Percentiles rank a stretch among this genome's conserved stretches.
Conservation (phyloP, 495 filamentous ascomycete species). For the Xylaria cubensis region DNA sequence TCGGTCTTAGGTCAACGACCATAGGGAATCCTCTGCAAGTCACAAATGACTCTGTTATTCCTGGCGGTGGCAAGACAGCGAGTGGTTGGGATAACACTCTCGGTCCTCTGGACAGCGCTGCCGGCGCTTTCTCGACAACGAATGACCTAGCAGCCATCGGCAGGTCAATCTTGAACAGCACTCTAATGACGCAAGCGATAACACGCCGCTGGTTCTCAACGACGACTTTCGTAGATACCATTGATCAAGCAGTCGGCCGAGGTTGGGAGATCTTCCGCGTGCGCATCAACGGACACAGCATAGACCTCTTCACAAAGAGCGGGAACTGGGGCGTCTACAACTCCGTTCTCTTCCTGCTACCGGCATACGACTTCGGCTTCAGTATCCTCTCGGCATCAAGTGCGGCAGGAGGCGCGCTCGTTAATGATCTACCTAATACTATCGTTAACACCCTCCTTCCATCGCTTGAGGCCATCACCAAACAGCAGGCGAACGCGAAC, state of each 20-base stretch:
- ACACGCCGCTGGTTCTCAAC: slow-evolving; percentile 61
- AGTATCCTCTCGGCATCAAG: slow-evolving; percentile 44
- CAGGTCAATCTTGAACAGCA: slow-evolving; percentile 53
- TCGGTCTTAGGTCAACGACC: neutral
- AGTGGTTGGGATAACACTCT: slow-evolving; percentile 1
- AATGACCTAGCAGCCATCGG: slow-evolving; percentile 46
- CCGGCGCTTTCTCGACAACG: slow-evolving; percentile 35
- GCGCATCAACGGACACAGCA: slow-evolving; percentile 29
- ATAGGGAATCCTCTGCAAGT: slow-evolving; percentile 13
- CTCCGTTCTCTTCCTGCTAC: slow-evolving; percentile 42
- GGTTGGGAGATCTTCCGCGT: slow-evolving; percentile 46
- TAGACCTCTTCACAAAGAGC: slow-evolving; percentile 51
- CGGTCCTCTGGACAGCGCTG: slow-evolving; percentile 31
- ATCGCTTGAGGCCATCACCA: slow-evolving; percentile 43
- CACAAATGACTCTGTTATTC: slow-evolving; percentile 13
- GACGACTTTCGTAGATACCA: slow-evolving; percentile 46
- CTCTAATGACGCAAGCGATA: slow-evolving; percentile 43
- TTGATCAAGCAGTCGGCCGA: slow-evolving; percentile 39
- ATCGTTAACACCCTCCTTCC: slow-evolving; percentile 40
- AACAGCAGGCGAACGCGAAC: slow-evolving; percentile 34
- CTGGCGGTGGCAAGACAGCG: neutral
- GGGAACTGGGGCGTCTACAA: slow-evolving; percentile 51
- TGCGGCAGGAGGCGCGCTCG: slow-evolving; percentile 16
- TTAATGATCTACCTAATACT: slow-evolving; percentile 31
- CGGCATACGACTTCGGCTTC: slow-evolving; percentile 51